Base-by-base conservation (phyloP, 2,329 filamentous ascomycete genomes). In the Raffaelea ambrosiae region DNA sequence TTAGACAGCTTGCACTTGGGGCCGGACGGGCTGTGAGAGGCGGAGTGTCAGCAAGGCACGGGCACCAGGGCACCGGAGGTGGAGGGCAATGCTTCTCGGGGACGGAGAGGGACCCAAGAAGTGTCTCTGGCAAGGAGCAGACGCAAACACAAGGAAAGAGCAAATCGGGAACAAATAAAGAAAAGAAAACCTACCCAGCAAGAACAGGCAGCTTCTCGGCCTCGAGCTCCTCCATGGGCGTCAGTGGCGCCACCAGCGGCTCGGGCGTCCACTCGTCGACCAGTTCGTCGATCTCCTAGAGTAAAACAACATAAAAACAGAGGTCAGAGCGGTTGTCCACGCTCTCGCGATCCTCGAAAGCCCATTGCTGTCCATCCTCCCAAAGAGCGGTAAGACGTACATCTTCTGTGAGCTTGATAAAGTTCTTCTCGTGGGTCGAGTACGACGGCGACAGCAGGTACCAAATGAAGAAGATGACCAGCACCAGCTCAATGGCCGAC, bases 201-300 rank as follows among this genome's bases (percentile, higher is more conserved):
- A 98, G 87, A 20, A 97, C 75, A 5, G 91, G 88, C 43, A 88
- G 71, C 63, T 83, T 94, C 60, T 97, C 91, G 51, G 84, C 79
- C 62, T 96, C 90, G 40, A 77, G 69, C 59, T 86, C 82, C 66
- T 98, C 91, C 44, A 91, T 76, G 1, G 79, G 55, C 1, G 84
- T 90, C 53, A 83, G 79, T 21, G 81, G 73, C 5, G 82, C 73
- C 22, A 96, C 91, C 40, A 98, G 76, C 14, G 93, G 90, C 66
- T 98, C 93, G 0, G 93, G 94, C 8, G 82, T 84, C 93, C 93
- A 98, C 57, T 98, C 93, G 48, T 95, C 90, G 40, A 98, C 86
- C 50, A 98, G 70, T 61, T 98, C 93, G 61, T 98, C 93, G 57
- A 98, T 94, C 70, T 98, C 93, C 79, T 51, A 22, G n/a, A n/a